phyloP scores from a whole-genome alignment of 2,329 filamentous ascomycete species.

The Cryphonectria japonica region DNA sequence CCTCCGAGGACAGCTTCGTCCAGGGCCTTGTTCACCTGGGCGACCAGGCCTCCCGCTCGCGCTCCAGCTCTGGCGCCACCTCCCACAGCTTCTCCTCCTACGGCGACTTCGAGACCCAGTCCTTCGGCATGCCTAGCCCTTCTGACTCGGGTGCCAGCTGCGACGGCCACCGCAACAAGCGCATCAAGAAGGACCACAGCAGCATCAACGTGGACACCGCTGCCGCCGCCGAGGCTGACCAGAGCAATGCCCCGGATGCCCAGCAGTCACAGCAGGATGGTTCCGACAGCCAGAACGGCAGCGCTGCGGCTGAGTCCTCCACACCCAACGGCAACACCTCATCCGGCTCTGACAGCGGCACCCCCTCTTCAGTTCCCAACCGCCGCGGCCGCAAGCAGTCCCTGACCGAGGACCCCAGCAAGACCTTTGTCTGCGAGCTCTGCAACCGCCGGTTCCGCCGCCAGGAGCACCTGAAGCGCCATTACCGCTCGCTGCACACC shows the following conservation, averaged over 20 bases:
- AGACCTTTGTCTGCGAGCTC: slow-evolving; percentile 95
- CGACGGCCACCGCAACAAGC: slow-evolving; percentile 60
- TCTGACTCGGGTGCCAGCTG: slow-evolving; percentile 55
- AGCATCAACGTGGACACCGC: slow-evolving; percentile 50
- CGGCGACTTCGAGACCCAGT: slow-evolving; percentile 48
- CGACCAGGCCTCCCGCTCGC: slow-evolving; percentile 67
- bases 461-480: slow-evolving; percentile 97
- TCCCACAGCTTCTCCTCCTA: slow-evolving; percentile 63
- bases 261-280: slow-evolving; percentile 43
- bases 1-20: slow-evolving; percentile 87
- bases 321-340: slow-evolving; percentile 38
- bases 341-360: slow-evolving; percentile 43
- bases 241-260: slow-evolving; percentile 33
- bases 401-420: slow-evolving; percentile 93
- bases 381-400: slow-evolving; percentile 98
- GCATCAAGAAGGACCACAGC: slow-evolving; percentile 56
- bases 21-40: slow-evolving; percentile 73
- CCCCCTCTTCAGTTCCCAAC: slow-evolving; percentile 65
- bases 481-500: slow-evolving; percentile 97
- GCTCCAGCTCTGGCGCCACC: slow-evolving; percentile 67
- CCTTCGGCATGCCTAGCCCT: slow-evolving; percentile 72
- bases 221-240: slow-evolving; percentile 41
- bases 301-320: slow-evolving; percentile 40
- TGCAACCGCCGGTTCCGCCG: slow-evolving; percentile 97
- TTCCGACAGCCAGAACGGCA: slow-evolving; percentile 34